A percentile compares a stretch with the other conserved stretches of the same genome.
phyloP scores from a whole-genome alignment of 2,329 filamentous ascomycete genomes.

The Cytospora chrysosperma region DNA sequence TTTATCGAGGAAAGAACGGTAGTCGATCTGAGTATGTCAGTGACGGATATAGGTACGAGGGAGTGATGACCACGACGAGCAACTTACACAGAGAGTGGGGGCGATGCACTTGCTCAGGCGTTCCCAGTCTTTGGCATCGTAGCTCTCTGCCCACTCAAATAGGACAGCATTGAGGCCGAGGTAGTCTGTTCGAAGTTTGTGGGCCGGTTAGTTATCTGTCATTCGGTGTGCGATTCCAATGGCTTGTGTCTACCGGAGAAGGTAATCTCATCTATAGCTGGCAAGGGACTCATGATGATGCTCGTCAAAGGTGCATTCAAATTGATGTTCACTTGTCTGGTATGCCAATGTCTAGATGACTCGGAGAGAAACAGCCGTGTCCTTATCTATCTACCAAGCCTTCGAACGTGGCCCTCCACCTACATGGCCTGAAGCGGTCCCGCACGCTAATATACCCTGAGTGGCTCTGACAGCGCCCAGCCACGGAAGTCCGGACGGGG shows the following conservation, averaged over 20 bases:
- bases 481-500: conserved; percentile 13
- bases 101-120: conserved; percentile 61
- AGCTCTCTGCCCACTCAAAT: conserved; percentile 47
- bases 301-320: neutral
- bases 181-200: conserved; percentile 26
- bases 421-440: neutral
- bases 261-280: conserved; percentile 19
- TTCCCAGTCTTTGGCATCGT: conserved; percentile 65
- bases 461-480: neutral
- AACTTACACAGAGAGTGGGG: conserved; percentile 51
- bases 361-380: neutral
- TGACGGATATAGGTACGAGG: neutral
- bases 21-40: conserved; percentile 58
- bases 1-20: conserved; percentile 62
- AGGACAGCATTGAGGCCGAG: conserved; percentile 30
- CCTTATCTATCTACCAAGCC: neutral
- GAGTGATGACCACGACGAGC: neutral
- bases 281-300: conserved; percentile 16
- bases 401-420: neutral
- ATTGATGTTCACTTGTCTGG: neutral
- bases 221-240: neutral
- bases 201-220: neutral
- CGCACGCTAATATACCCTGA: neutral
- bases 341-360: neutral
- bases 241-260: conserved; percentile 17